Evolutionary conservation across 2,329 filamentous ascomycete species (phyloP), one percentile per base, ranked within the genome.

Genomic region (Bipolaris bicolor): DNA sequence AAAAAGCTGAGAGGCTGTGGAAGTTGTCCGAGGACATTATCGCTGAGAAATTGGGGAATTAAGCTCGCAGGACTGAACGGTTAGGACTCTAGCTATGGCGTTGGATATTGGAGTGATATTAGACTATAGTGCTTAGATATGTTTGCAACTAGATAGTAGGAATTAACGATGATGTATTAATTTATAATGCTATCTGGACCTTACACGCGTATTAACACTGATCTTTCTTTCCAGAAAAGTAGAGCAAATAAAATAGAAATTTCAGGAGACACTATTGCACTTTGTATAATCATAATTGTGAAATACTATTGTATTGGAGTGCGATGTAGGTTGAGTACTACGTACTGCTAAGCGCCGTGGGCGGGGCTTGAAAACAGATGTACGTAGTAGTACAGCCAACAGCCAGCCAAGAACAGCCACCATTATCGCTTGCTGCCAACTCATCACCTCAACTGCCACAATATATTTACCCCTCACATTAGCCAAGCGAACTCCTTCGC

Each of bases 1-100:
- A 53, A 37, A 34, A 39, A 9, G 67, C 62, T 7, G 64, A 62
- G 45, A 63, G 52, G 46, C 49, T 69, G 15, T 69, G 67, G 67
- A 50, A 46, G 20, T 52, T 67, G 59, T 68, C 60, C 44, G 67
- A 69, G 55, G 52, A 66, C 10, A 41, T 41, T 24, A 22, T 41
- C 13, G 18, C 39, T 13, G 39, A 41, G 18, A 41, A 41, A 41
- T 22, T 41, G 20, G 39, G 18, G 18, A 41, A 20, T 41, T 22
- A 24, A 41, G 18, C 10, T 41, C 2, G 13, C 9, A 24, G 10
- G 16, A 41, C 2, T 22, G 11, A 11, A 22, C 39, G 13, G 5
- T 41, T 36, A 18, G 37, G 11, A 1, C 16, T 40, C n/a, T 20
- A 20, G 37, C n/a, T 9, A 29, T 29, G 3, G 9, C 26, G 10